phyloP scores from a whole-genome alignment of 345 rosid species.

The Salix udensis region DNA sequence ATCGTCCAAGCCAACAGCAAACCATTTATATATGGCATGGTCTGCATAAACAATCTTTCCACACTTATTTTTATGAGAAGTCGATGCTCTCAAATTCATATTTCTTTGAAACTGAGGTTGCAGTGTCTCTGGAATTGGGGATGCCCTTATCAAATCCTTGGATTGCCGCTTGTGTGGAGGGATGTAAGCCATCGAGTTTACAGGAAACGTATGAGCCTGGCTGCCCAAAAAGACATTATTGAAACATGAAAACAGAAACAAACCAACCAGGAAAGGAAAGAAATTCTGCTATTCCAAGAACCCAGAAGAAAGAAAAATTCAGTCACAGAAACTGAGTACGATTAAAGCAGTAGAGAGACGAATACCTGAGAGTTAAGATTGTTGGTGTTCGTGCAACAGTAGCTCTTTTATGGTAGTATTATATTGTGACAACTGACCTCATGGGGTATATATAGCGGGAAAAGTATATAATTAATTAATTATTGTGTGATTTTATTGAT shows the following conservation, averaged over 20 bases:
- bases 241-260: neutral
- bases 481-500: no score
- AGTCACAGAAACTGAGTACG: no score
- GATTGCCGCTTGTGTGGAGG: slow-evolving; percentile 44
- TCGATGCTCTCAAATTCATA: slow-evolving; percentile 15
- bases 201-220: neutral
- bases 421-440: no score
- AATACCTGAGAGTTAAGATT: no score
- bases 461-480: no score
- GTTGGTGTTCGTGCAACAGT: no score
- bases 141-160: slow-evolving; percentile 23
- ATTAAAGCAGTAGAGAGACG: no score
- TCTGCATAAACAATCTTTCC: slow-evolving; percentile 35
- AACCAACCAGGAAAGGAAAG: neutral
- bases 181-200: no score
- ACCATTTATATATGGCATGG: slow-evolving; percentile 39
- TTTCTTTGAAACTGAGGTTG: slow-evolving; percentile 31
- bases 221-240: slow-evolving; percentile 1
- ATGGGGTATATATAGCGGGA: no score
- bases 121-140: slow-evolving; percentile 33
- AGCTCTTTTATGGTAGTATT: no score
- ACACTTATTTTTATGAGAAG: slow-evolving; percentile 3
- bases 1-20: slow-evolving; percentile 41
- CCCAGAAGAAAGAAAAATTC: neutral
- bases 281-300: neutral